phyloP scores from a whole-genome alignment of 768 basidiomycete genomes.

The Cyclocybe cylindracea region DNA sequence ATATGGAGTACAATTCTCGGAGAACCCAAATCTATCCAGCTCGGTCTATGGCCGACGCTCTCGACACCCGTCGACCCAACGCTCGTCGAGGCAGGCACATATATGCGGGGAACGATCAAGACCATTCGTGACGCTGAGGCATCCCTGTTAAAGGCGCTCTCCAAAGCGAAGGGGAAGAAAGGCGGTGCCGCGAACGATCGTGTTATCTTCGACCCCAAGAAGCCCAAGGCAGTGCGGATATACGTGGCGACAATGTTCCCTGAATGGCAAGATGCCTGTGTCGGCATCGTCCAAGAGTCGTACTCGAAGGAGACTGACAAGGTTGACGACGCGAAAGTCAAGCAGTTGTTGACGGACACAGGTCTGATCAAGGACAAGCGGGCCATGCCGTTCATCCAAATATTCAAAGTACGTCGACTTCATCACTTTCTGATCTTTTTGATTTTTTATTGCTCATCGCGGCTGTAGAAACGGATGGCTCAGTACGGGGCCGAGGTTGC shows the following conservation, averaged over 20 bases:
- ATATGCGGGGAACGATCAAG: conserved; percentile 92
- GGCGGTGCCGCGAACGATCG: conserved; percentile 33
- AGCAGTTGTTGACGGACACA: conserved; percentile 60
- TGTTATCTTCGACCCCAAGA: conserved; percentile 77
- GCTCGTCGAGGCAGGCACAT: conserved; percentile 71
- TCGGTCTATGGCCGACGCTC: conserved; percentile 81
- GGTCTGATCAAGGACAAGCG: conserved; percentile 96
- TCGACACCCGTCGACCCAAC: conserved; percentile 58
- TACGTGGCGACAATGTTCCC: conserved; percentile 92
- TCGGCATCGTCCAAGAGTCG: conserved; percentile 70
- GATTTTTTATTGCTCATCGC: conserved; percentile 1
- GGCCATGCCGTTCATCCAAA: conserved; percentile 91
- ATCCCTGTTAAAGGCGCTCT: conserved; percentile 73
- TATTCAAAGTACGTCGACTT: conserved; percentile 73
- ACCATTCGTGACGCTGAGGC: conserved; percentile 88
- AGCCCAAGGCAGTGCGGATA: conserved; percentile 82
- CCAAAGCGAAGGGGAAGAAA: conserved; percentile 73
- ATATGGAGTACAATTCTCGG: conserved; percentile 79
- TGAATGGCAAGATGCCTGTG: conserved; percentile 88
- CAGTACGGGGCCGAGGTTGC: conserved; percentile 76
- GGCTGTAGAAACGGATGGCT: conserved; percentile 71
- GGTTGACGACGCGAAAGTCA: conserved; percentile 84
- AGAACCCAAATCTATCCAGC: conserved; percentile 75
- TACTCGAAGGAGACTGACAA: conserved; percentile 57
- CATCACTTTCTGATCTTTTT: background rate